Conservation (phyloP, 2,329 filamentous ascomycete species). For the Trichoderma sp. region DNA sequence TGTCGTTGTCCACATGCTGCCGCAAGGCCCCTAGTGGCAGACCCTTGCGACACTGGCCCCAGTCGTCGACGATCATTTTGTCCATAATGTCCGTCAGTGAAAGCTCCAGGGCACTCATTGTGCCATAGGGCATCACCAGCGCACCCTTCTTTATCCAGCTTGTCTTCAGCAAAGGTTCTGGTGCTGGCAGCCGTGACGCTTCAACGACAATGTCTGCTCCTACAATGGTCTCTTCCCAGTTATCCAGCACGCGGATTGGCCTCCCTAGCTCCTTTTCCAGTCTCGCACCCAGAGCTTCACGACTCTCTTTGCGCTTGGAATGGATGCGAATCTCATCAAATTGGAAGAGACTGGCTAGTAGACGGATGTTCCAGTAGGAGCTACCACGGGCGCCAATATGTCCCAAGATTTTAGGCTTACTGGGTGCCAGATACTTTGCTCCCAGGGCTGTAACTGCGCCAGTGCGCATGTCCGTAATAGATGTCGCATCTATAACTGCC, state of each 20-base stretch:
- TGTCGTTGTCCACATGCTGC: constrained; percentile 22
- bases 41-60: constrained; percentile 23
- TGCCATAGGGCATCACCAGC: constrained; percentile 21
- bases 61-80: constrained; percentile 22
- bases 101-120: constrained; percentile 19
- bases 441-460: constrained; percentile 16
- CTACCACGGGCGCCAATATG: constrained; percentile 19
- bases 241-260: constrained; percentile 16
- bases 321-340: constrained; percentile 20
- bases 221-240: constrained; percentile 16
- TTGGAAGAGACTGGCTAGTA: constrained; percentile 15
- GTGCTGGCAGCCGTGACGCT: constrained; percentile 13
- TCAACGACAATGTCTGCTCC: constrained; percentile 18
- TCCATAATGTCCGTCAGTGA: constrained; percentile 21
- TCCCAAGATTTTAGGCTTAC: constrained; percentile 14
- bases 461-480: constrained; percentile 20
- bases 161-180: constrained; percentile 16
- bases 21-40: constrained; percentile 20
- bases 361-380: constrained; percentile 21
- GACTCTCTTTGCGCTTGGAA: constrained; percentile 19
- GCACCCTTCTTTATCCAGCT: constrained; percentile 13
- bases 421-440: constrained; percentile 18
- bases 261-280: constrained; percentile 15
- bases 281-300: constrained; percentile 9
- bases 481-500: constrained; percentile 18